Base-by-base conservation (phyloP, 2,329 filamentous ascomycete species). In the Seiridium unicorne region DNA sequence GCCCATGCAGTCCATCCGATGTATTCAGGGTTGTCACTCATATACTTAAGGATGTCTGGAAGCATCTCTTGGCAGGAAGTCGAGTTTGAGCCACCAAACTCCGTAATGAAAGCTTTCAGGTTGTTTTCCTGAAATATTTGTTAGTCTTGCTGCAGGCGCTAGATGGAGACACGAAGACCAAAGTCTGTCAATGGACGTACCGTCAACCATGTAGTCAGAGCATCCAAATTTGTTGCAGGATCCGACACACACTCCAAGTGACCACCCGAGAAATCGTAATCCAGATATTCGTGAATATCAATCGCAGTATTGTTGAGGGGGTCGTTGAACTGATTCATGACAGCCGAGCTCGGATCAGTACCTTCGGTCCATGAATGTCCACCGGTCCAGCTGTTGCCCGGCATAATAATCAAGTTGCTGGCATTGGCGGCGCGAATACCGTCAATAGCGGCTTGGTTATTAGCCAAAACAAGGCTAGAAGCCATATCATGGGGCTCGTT, bases 1-100 rank as follows among this genome's bases (percentile, higher is more conserved):
- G 79, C 76, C 80, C 79, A 82, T 3, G 79, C 79, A 0, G 80
- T 80, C 80, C 79, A 82, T 3, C 80, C 80, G 51, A 82, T 80
- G 62, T 79, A 81, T 63, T 76, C 76, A 1, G 74, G 69, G 62
- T 81, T 80, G n/a, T 72, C 60, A 34, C 74, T 70, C 74, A 83
- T 80, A 66, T 81, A 79, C 56, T 77, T 74, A 11, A 82, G 61
- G 5, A 81, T 76, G 36, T 74, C 72, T 10, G 69, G 68, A 4
- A 82, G 72, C 68, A 79, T 79, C 3, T 66, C 63, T 0, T 68
- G 72, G 61, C 77, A 78, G 51, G 72, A 73, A 1, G 78, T 79
- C 44, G 77, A 76, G 62, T 80, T 79, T 6, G 73, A 69, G 3
- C 76, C 79, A 51, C 80, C 80, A 62, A 82, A 82, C 62, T 82